A percentile compares a stretch with the other conserved stretches of the same genome.
phyloP scores from a whole-genome alignment of 1,284 basidiomycete species.

The Trichosporon ovoides region DNA sequence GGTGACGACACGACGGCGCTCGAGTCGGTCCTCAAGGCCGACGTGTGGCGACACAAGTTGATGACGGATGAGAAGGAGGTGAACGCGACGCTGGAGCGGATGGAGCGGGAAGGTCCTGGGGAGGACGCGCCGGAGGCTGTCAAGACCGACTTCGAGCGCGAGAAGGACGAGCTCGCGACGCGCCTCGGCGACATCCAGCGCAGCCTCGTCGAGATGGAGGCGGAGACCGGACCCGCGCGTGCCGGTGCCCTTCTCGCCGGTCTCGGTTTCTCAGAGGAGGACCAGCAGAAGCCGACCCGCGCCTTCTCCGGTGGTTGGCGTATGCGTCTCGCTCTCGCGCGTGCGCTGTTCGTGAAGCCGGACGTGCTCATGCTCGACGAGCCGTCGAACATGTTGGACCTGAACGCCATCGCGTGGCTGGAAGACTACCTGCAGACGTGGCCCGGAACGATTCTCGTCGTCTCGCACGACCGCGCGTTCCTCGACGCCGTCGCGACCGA shows the following conservation, averaged over 20 bases:
- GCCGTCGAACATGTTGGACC: slow-evolving; percentile 81
- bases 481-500: slow-evolving; percentile 93
- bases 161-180: slow-evolving; percentile 50
- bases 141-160: slow-evolving; percentile 61
- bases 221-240: slow-evolving; percentile 88
- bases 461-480: slow-evolving; percentile 98
- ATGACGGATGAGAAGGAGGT: slow-evolving; percentile 32
- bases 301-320: slow-evolving; percentile 99
- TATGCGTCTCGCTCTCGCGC: slow-evolving; percentile 95
- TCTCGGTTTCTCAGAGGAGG: slow-evolving; percentile 82
- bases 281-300: slow-evolving; percentile 74
- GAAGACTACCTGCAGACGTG: slow-evolving; percentile 97
- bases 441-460: slow-evolving; percentile 90
- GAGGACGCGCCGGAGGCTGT: slow-evolving; percentile 55
- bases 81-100: slow-evolving; percentile 37
- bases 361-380: slow-evolving; percentile 81
- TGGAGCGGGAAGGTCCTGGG: slow-evolving; percentile 46
- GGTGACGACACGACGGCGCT: slow-evolving; percentile 91
- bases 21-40: slow-evolving; percentile 82
- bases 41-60: slow-evolving; percentile 49
- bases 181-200: slow-evolving; percentile 59
- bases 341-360: slow-evolving; percentile 90
- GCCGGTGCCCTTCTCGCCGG: slow-evolving; percentile 89
- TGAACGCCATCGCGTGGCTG: slow-evolving; percentile 56
- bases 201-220: slow-evolving; percentile 40